phyloP scores from a whole-genome alignment of 805 yeast genomes.

The Hanseniaspora jakobsenii region DNA sequence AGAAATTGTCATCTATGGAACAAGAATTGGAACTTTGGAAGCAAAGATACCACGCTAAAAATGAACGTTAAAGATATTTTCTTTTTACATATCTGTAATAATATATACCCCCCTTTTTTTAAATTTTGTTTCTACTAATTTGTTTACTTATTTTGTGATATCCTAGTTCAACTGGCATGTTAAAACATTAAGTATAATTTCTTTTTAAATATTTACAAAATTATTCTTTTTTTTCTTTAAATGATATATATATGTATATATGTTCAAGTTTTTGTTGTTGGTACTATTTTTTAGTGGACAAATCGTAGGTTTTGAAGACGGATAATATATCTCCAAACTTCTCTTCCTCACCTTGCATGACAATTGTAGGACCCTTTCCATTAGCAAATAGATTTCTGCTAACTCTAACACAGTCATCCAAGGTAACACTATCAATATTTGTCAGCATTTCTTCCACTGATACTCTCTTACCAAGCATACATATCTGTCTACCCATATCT shows the following conservation, averaged over 20 bases:
- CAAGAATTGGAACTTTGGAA: conserved; percentile 50
- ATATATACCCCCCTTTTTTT: no score
- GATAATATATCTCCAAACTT: conserved; percentile 72
- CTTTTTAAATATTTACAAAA: no score
- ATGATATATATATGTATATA: neutral
- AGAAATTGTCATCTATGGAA: conserved; percentile 40
- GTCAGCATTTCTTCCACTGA: conserved; percentile 71
- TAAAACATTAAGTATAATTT: no score
- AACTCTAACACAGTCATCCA: conserved; percentile 56
- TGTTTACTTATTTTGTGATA: no score
- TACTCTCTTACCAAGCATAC: conserved; percentile 63
- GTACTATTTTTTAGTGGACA: conserved; percentile 8
- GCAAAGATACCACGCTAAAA: conserved; percentile 24
- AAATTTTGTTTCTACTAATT: no score
- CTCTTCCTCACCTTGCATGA: conserved; percentile 78
- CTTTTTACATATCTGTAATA: no score
- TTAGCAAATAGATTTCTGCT: conserved; percentile 60
- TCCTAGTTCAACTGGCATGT: no score
- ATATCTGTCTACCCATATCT: conserved; percentile 90
- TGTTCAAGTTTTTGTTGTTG: neutral
- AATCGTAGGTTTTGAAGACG: conserved; percentile 55
- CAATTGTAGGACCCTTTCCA: conserved; percentile 70
- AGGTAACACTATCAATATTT: conserved; percentile 56
- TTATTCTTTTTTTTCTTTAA: no score
- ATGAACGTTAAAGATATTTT: conserved; percentile 21